These are phyloP conservation scores for Botrytis fragariae DNA, from an alignment of 2,329 filamentous ascomycete genomes.

Conservation along the genomic window DNA sequence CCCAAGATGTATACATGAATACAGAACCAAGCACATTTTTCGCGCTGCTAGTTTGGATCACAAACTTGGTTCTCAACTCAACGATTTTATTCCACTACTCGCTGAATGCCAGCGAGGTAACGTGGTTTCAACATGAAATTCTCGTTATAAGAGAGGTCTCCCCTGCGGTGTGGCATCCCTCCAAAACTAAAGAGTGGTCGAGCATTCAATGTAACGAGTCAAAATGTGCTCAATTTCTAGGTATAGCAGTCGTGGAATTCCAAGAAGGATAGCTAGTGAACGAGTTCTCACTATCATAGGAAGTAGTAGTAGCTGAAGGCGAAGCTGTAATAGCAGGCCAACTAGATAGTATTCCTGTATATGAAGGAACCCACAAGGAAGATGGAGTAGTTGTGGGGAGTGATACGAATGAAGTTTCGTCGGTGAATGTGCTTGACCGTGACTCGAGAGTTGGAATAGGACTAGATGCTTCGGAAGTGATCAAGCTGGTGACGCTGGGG, in stretches of 20 bases:
- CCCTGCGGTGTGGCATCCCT: background rate
- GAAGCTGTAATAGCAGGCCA: constrained; percentile 13
- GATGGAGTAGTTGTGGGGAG: constrained; percentile 2
- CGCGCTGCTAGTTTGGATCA: background rate
- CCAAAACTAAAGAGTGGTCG: no score
- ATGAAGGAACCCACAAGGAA: constrained; percentile 13
- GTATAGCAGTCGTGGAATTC: constrained; percentile 25
- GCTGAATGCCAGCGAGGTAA: background rate
- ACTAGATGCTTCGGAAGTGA: background rate
- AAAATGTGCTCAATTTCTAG: background rate
- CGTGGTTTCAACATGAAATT: background rate
- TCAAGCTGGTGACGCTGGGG: background rate
- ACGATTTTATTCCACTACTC: background rate
- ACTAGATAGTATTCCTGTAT: constrained; percentile 12
- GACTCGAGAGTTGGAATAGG: background rate
- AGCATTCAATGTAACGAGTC: background rate
- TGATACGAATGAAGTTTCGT: constrained; percentile 13
- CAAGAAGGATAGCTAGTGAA: constrained; percentile 36
- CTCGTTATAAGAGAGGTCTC: background rate
- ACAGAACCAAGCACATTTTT: background rate
- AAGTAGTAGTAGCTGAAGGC: constrained; percentile 18
- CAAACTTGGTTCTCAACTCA: background rate
- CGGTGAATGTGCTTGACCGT: constrained; percentile 1
- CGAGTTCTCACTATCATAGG: constrained; percentile 37
- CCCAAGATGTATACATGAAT: constrained; percentile 2